Conservation (phyloP, 1,139 yeast species). For the Wickerhamomyces sp. region DNA sequence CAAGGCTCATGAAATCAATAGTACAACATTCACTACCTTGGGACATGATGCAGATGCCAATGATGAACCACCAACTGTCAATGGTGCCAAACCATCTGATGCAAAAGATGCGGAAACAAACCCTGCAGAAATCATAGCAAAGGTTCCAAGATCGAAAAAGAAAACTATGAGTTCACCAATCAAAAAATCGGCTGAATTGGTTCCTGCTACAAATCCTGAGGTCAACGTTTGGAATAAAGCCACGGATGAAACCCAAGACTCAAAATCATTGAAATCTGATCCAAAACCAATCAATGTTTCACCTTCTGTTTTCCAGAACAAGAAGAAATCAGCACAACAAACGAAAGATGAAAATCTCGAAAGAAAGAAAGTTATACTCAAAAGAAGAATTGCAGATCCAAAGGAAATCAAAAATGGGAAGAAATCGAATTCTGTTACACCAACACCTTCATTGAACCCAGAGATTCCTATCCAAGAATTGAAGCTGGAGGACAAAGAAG, state of each 20-base stretch:
- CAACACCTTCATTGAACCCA: neutral
- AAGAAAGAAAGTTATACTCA: slow-evolving; percentile 15
- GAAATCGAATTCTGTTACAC: neutral
- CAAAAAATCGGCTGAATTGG: slow-evolving; percentile 4
- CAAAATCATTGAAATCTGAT: slow-evolving; percentile 9
- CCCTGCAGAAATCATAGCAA: neutral
- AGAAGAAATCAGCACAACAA: slow-evolving; percentile 5
- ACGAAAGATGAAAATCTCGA: slow-evolving; percentile 2
- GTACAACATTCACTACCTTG: slow-evolving; percentile 52
- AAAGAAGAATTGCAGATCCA: slow-evolving; percentile 18
- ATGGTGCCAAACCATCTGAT: neutral
- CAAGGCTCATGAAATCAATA: slow-evolving; percentile 43
- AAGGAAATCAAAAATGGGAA: slow-evolving; percentile 8
- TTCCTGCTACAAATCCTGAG: slow-evolving; percentile 16
- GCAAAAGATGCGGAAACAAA: neutral
- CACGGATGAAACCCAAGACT: slow-evolving; percentile 4
- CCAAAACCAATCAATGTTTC: slow-evolving; percentile 5
- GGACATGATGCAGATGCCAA: slow-evolving; percentile 22
- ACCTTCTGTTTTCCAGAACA: slow-evolving; percentile 4
- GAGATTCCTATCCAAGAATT: too few species aligned
- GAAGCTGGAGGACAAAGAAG: too few species aligned
- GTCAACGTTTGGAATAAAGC: slow-evolving; percentile 17
- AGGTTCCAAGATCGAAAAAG: neutral
- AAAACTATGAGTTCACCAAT: neutral
- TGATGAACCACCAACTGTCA: neutral